Percentiles rank a stretch among this genome's conserved stretches.
phyloP scores from a whole-genome alignment of 2,329 filamentous ascomycete species.

The Berkeleyomyces basicola region DNA sequence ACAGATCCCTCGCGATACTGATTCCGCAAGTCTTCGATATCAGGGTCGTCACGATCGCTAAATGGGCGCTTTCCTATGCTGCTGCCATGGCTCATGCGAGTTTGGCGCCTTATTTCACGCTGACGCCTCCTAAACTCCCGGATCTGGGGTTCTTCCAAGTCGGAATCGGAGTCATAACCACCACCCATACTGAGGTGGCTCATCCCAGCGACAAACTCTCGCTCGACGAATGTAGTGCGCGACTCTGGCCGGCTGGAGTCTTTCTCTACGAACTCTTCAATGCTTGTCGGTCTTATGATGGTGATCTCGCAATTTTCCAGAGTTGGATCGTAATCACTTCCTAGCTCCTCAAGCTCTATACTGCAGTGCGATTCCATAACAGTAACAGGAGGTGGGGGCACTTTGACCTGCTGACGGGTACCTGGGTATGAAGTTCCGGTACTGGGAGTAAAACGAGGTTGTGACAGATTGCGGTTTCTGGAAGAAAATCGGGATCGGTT shows the following conservation, averaged over 20 bases:
- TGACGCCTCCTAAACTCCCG: constrained; percentile 20
- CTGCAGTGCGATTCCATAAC: neutral
- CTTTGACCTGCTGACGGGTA: neutral
- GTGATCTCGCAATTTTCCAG: neutral
- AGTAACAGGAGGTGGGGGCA: neutral
- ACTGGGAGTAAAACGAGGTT: neutral
- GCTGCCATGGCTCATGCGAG: constrained; percentile 34
- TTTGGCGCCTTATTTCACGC: constrained; percentile 27
- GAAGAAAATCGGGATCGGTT: too few relatives aligned
- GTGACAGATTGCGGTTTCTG: neutral
- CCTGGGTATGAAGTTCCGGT: constrained; percentile 1
- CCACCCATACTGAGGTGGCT: constrained; percentile 23
- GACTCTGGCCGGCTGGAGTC: constrained; percentile 26
- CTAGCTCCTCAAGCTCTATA: neutral
- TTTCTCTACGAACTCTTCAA: constrained; percentile 26
- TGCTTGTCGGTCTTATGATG: constrained; percentile 1
- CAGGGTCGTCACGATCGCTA: constrained; percentile 36
- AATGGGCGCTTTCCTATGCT: constrained; percentile 39
- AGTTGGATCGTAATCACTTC: neutral
- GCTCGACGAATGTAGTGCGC: constrained; percentile 17
- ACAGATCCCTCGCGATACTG: constrained; percentile 8
- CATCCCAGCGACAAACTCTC: constrained; percentile 4
- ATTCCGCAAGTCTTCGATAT: constrained; percentile 22
- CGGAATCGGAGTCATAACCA: constrained; percentile 23
- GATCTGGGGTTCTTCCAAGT: constrained; percentile 41